These are phyloP conservation scores for Calycina marina DNA, from an alignment of 2,329 filamentous ascomycete species.

Conservation along the genomic window DNA sequence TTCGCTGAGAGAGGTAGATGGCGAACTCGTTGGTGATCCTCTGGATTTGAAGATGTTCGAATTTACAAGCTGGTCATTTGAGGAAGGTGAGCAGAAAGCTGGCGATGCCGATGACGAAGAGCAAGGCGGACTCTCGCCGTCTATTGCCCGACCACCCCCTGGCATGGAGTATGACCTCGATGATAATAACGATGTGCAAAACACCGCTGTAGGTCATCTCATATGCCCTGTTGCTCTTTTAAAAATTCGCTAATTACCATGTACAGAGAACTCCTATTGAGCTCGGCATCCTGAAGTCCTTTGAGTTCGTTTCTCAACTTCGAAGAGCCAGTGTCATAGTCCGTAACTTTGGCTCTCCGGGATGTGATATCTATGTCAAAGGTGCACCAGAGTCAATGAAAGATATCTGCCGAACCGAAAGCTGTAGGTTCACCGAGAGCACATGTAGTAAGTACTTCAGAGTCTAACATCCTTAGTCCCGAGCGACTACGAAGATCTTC, in stretches of 20 bases:
- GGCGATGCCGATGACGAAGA: conserved; percentile 58
- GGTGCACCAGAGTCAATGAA: conserved; percentile 94
- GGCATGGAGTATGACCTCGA: conserved; percentile 42
- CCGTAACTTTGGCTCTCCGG: conserved; percentile 70
- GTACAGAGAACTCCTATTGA: conserved; percentile 46
- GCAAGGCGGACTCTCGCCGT: conserved; percentile 64
- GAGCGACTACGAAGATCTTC: conserved; percentile 72
- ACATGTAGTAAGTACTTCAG: too few relatives aligned
- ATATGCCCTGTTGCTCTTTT: neutral
- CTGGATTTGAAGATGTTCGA: conserved; percentile 98
- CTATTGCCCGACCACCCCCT: conserved; percentile 69
- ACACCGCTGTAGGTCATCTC: too few relatives aligned
- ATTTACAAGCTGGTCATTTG: conserved; percentile 83
- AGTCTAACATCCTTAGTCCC: conserved; percentile 58
- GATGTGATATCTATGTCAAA: conserved; percentile 84
- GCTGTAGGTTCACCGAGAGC: conserved; percentile 44
- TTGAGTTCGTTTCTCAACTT: conserved; percentile 90
- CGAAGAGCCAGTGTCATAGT: conserved; percentile 88
- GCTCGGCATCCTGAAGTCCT: conserved; percentile 77
- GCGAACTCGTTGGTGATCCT: conserved; percentile 81
- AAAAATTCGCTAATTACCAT: neutral
- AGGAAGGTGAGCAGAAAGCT: conserved; percentile 64
- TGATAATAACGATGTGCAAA: conserved; percentile 30
- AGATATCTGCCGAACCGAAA: conserved; percentile 75
- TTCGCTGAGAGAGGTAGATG: conserved; percentile 74